Evolutionary conservation across 768 basidiomycete species (phyloP).

Genomic region (Phaffia tasmanica): DNA sequence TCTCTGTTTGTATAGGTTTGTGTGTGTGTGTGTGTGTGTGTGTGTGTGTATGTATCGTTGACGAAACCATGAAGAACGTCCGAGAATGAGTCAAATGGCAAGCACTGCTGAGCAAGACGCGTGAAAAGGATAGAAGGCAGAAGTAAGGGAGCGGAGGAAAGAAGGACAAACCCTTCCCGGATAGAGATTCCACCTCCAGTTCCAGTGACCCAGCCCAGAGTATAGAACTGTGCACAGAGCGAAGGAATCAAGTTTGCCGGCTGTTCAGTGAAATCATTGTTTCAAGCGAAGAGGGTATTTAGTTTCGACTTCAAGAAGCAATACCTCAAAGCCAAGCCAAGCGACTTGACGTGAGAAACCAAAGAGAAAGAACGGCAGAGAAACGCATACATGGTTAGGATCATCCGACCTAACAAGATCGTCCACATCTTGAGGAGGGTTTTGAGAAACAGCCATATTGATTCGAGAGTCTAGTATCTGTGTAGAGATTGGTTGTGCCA

Average conservation of each 20-base stretch:
- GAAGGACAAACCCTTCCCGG: constrained; percentile 48
- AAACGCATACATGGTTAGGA: constrained; percentile 46
- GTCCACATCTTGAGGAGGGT: constrained; percentile 37
- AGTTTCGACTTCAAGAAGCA: neutral
- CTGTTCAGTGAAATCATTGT: constrained; percentile 18
- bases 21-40: constrained; percentile 2
- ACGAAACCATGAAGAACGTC: no score
- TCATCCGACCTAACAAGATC: constrained; percentile 51
- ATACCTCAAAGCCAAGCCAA: neutral
- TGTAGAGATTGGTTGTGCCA: neutral
- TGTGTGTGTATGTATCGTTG: no score
- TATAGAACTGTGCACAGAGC: constrained; percentile 71
- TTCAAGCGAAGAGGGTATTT: no score
- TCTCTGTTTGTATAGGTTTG: constrained; percentile 47
- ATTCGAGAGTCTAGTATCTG: neutral
- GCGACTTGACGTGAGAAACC: neutral
- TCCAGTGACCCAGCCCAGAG: constrained; percentile 82
- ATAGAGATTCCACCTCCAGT: constrained; percentile 55
- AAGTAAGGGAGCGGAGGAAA: neutral
- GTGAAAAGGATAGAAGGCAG: neutral
- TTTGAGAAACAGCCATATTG: constrained; percentile 4
- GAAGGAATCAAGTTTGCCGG: constrained; percentile 87
- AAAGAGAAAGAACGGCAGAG: neutral
- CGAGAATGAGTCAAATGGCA: no score
- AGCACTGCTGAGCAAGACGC: neutral